Evolutionary conservation across 805 yeast genomes (phyloP).

Genomic region (Candida jianshihensis): DNA sequence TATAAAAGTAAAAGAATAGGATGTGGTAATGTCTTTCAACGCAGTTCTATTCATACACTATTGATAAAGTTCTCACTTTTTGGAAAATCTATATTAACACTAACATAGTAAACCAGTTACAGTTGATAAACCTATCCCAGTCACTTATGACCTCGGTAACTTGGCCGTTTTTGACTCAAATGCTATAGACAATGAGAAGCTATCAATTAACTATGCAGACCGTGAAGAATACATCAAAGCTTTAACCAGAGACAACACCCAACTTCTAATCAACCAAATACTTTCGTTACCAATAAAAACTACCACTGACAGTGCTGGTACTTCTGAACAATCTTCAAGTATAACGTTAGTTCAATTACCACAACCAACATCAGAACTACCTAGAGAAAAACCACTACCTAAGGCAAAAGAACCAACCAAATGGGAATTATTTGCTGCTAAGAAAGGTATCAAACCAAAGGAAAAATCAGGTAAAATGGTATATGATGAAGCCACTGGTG

Average conservation of each 20-base stretch:
- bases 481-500: constrained; percentile 81
- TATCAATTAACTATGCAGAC: constrained; percentile 43
- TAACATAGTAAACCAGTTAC: constrained; percentile 56
- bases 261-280: constrained; percentile 82
- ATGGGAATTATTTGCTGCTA: constrained; percentile 96
- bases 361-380: constrained; percentile 70
- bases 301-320: constrained; percentile 66
- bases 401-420: constrained; percentile 87
- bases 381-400: constrained; percentile 93
- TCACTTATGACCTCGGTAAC: constrained; percentile 82
- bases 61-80: background rate
- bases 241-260: constrained; percentile 86
- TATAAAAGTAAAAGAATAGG: background rate
- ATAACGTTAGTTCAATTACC: constrained; percentile 84
- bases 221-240: constrained; percentile 59
- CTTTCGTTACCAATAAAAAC: constrained; percentile 83
- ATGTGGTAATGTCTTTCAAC: background rate
- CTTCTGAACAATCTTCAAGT: constrained; percentile 56
- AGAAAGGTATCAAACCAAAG: constrained; percentile 89
- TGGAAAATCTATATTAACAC: background rate
- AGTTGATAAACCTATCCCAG: constrained; percentile 89
- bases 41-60: too few relatives aligned
- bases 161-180: constrained; percentile 85
- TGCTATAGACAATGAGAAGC: constrained; percentile 61
- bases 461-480: constrained; percentile 85